Evolutionary conservation across 1,284 basidiomycete species (phyloP), one percentile per base, ranked within the genome.

Genomic region (Ceratorhiza oryzae-sativae): DNA sequence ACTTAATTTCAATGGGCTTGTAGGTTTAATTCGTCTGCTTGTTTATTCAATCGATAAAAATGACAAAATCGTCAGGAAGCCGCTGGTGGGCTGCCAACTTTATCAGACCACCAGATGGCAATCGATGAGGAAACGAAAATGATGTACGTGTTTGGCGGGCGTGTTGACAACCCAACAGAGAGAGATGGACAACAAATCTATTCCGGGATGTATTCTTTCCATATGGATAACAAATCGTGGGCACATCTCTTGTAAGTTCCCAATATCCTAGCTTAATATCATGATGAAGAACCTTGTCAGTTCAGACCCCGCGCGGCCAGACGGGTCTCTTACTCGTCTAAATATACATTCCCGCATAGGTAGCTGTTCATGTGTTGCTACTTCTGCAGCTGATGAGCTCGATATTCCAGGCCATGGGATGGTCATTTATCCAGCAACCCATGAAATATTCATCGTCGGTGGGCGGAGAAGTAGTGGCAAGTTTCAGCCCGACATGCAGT

Each of bases 71-170:
- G 91, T 90, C 78, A 82, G 2, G 83, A 85, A 6, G 12, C 65
- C 15, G 39, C 25, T 56, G 88, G 88, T 10, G 91, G 91, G 0
- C 92, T 92, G 4, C 88, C 89, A 1, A 82, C 93, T 41, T 82
- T 93, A 62, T 92, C 88, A 76, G 92, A 94, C 78, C 92, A 93
- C 77, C 90, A 92, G 77, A 90, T 94, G 86, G 87, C 84, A 45
- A 86, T 94, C 74, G 92, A 94, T 76, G 84, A 85, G 30, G 88
- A 90, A 18, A 81, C 85, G 0, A 90, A 92, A 77, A 84, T 88
- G 15, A 78, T 95, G 20, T 94, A 93, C 75, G 86, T 93, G 10
- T 91, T 89, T 75, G 93, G 93, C 10, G 93, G 93, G 1, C 85
- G 89, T 9, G 83, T 93, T 8, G 86, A 90, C 23, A 88, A 91